These are phyloP conservation scores for Schizopora paradoxa DNA, from an alignment of 1,284 basidiomycete genomes.

Conservation along the genomic window DNA sequence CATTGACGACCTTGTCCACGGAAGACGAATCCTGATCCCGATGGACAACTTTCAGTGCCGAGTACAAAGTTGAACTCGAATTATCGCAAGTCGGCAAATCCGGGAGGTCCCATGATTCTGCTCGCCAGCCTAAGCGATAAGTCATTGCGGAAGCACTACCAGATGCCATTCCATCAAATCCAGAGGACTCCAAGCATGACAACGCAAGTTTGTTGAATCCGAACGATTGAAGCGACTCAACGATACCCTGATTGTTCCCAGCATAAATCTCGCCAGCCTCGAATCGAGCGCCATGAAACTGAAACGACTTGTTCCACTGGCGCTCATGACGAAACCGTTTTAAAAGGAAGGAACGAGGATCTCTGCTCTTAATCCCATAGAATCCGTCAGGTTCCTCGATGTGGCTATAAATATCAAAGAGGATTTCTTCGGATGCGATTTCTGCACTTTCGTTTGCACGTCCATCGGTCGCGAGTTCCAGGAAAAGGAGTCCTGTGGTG, in stretches of 20 bases:
- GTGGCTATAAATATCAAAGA: conserved; percentile 90
- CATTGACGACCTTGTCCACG: conserved; percentile 45
- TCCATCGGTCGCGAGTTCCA: conserved; percentile 75
- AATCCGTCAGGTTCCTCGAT: conserved; percentile 98
- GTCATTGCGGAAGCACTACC: conserved; percentile 48
- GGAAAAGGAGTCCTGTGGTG: conserved; percentile 84
- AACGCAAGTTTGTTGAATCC: conserved; percentile 84
- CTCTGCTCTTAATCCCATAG: conserved; percentile 81
- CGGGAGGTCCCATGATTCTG: conserved; percentile 89
- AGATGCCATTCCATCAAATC: conserved; percentile 31
- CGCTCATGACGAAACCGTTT: conserved; percentile 88
- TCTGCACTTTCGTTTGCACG: conserved; percentile 24
- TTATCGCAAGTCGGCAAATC: conserved; percentile 41
- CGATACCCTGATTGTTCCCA: conserved; percentile 48
- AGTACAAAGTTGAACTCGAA: conserved; percentile 65
- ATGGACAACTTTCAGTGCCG: conserved; percentile 72
- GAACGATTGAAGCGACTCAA: conserved; percentile 78
- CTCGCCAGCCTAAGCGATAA: conserved; percentile 85
- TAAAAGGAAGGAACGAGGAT: conserved; percentile 74
- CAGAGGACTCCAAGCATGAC: conserved; percentile 43
- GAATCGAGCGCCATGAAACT: conserved; percentile 80
- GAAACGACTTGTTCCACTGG: conserved; percentile 88
- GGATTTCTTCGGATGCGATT: conserved; percentile 49
- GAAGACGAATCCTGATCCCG: conserved; percentile 55
- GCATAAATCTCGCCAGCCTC: conserved; percentile 49